Evolutionary conservation across 768 basidiomycete genomes (phyloP), one percentile per base, ranked within the genome.

Genomic region (Lactarius trivialis): DNA sequence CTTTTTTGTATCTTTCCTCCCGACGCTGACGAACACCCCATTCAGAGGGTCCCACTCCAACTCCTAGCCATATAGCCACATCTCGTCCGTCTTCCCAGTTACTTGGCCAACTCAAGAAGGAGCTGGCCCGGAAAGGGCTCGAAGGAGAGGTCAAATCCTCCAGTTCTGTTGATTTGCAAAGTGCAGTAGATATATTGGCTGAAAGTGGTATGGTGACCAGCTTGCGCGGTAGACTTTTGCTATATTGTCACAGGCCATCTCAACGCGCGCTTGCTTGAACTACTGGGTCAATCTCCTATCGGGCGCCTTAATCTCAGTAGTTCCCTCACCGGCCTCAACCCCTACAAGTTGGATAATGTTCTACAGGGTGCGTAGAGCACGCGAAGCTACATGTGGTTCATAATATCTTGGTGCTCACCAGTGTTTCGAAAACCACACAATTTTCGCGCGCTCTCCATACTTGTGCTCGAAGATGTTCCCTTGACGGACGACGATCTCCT

Each of bases 241-340:
- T 56, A 21, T 56, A 56, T 36, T 30, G 21, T 24, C 14, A 30
- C 32, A 84, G 83, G 81, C 4, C 76, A 79, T 61, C 73, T 86
- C 21, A 82, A 76, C 65, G 69, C 75, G 30, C 76, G 71, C 7
- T 73, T 80, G 7, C 70, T 85, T 52, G 65, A 77, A 19, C 66
- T 78, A 0, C 74, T 85, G n/a, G 72, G 81, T 33, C 74, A 71
- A 15, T 79, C 81, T 3, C 76, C 79, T 60, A 71, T 85, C 43
- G 70, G 71, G 7, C 70, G 68, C 53, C 73, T 85, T n/a, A 70
- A 74, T 24, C 74, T 30, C 70, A 71, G 19, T 77, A 79, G 41
- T 65, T 81, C 34, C 73, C 81, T 63, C 71, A 74, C 59, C 7
- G 32, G 56, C 21, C 26, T 56, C 56, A 17, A 34, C 43, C 12